Evolutionary conservation across 179 eudicot species (phyloP), one percentile per base, ranked within the genome.

Genomic region (Pouteria campechiana): DNA sequence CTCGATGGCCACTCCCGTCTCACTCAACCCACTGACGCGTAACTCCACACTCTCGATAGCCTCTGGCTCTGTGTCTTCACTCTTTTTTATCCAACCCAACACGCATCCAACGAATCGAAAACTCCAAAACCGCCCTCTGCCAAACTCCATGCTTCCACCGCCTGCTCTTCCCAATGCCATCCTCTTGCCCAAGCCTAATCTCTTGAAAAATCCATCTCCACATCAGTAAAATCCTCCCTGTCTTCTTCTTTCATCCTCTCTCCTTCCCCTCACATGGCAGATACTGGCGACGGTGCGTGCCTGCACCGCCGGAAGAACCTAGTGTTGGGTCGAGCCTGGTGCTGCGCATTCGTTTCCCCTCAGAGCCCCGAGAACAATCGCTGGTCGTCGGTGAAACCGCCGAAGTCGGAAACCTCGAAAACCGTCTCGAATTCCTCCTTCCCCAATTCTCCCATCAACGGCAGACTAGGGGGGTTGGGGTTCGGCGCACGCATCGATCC

Each of bases 331-430:
- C 62, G 57, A 6, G 73, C 85, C 17, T 85, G 95, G 93, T 85
- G 95, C 56, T 85, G 94, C 70, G 74, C 89, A 44, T 73, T 69
- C 66, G 60, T 53, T 35, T 80, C 88, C 0, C 88, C 93, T 0
- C 72, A 62, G 36, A 69, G 81, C 62, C 95, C 93, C 5, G 88
- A 85, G 12, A 42, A 46, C 40, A 44, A 56, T 32, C 18, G 40
- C 15, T 4, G 22, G 20, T 41, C 51, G 20, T 31, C 57, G 27
- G 67, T 33, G 39, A 59, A 39, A 17, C 65, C 52, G 42, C 58
- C 50, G 9, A 69, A 61, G 20, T 25, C 72, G 1, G 65, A 65
- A 58, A 34, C 50, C 41, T 41, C 32, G 25, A n/a, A n/a, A n/a
- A 32, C 61, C 15, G 70, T 70, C 17, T 52, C 67, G 14, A 18